These are phyloP conservation scores for Chrysoporthe austroafricana DNA, from an alignment of 2,329 filamentous ascomycete genomes.

Conservation along the genomic window DNA sequence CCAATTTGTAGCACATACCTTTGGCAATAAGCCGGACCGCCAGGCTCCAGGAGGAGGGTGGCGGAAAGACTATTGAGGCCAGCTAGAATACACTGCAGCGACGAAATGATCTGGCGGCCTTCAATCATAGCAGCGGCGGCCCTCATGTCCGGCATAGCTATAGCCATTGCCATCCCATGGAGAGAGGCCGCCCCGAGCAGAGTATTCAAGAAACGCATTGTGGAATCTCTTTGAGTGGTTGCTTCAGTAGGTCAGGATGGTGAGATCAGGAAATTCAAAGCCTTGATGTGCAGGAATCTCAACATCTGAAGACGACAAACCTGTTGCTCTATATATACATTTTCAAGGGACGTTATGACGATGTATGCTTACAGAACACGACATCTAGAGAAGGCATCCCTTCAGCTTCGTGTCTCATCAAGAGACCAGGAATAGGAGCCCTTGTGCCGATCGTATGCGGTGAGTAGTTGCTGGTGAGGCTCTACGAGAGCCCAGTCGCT, in stretches of 20 bases:
- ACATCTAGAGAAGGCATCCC: neutral
- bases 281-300: neutral
- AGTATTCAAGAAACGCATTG: neutral
- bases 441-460: too few relatives aligned
- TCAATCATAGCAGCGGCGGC: neutral
- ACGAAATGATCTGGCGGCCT: neutral
- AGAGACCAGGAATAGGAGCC: too few relatives aligned
- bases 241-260: neutral
- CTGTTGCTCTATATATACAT: neutral
- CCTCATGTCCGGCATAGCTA: neutral
- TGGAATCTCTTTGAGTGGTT: neutral
- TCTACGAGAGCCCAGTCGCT: too few relatives aligned
- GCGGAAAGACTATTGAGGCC: neutral
- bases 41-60: neutral
- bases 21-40: neutral
- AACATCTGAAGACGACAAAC: neutral
- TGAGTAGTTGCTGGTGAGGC: too few relatives aligned
- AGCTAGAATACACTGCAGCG: neutral
- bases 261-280: neutral
- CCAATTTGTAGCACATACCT: neutral
- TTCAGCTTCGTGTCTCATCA: neutral
- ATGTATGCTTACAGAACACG: neutral
- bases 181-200: neutral
- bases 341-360: neutral
- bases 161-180: neutral